phyloP scores from a whole-genome alignment of 139 green algal species.

The Eudorina sp. region DNA sequence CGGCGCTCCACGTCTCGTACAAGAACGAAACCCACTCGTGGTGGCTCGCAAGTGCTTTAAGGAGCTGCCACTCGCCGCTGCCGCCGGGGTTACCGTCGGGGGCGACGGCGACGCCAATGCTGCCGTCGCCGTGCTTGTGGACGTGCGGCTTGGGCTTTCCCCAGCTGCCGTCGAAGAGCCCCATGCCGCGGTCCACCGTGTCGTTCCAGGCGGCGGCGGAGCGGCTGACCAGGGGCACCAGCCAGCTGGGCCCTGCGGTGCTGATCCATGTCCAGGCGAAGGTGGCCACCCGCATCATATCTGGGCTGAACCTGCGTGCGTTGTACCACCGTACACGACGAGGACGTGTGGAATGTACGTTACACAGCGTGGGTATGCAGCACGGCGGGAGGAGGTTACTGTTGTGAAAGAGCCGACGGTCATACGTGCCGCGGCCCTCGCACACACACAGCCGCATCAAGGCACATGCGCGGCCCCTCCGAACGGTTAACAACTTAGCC shows the following conservation, averaged over 20 bases:
- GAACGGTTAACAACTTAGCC: too few relatives aligned
- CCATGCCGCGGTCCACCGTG: slow-evolving; percentile 65
- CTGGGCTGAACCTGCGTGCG: slow-evolving; percentile 61
- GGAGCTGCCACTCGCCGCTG: slow-evolving; percentile 24
- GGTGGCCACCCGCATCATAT: slow-evolving; percentile 64
- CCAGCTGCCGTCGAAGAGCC: slow-evolving; percentile 72
- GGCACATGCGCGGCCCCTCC: too few relatives aligned
- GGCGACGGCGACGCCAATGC: not conserved
- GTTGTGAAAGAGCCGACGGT: too few relatives aligned
- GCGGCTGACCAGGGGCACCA: slow-evolving; percentile 70
- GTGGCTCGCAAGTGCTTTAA: slow-evolving; percentile 48
- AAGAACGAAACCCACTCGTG: slow-evolving; percentile 56
- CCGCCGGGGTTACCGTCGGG: not conserved
- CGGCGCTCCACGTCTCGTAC: slow-evolving; percentile 53
- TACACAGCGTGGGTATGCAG: too few relatives aligned
- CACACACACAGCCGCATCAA: too few relatives aligned
- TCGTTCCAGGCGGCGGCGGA: slow-evolving; percentile 70
- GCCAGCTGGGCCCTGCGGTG: slow-evolving; percentile 57
- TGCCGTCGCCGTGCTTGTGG: not conserved
- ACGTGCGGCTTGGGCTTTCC: not conserved
- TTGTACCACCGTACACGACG: too few relatives aligned
- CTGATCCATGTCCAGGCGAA: slow-evolving; percentile 78
- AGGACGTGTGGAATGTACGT: too few relatives aligned
- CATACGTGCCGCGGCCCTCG: too few relatives aligned
- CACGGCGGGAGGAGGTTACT: too few relatives aligned